Percentiles rank a stretch among this genome's conserved stretches.
These are phyloP conservation scores for Nemania sp. DNA, from an alignment of 2,329 filamentous ascomycete genomes.

Conservation along the genomic window DNA sequence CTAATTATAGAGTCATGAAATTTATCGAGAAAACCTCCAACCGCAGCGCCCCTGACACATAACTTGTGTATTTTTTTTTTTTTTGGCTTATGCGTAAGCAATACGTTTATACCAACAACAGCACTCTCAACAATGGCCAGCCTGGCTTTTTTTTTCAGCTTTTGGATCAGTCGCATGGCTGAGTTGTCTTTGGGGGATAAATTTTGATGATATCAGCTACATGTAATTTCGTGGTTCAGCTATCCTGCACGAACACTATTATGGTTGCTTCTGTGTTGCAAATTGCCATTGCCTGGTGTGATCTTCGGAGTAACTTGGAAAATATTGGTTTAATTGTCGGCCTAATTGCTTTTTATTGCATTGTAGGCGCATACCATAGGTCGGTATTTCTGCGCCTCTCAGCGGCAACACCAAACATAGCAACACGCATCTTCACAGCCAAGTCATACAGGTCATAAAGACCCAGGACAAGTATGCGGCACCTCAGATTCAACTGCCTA, in stretches of 20 bases:
- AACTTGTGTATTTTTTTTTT: no score
- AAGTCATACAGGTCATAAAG: conserved; percentile 16
- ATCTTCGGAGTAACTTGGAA: conserved; percentile 3
- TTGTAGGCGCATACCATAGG: neutral
- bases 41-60: neutral
- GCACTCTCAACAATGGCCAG: conserved; percentile 1
- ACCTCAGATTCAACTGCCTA: conserved; percentile 2
- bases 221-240: neutral
- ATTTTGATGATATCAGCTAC: no score
- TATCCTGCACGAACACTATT: neutral
- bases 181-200: neutral
- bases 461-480: neutral
- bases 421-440: conserved; percentile 3
- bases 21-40: neutral
- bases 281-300: neutral
- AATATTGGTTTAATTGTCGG: neutral
- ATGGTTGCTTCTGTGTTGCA: neutral
- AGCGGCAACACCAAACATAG: conserved; percentile 19
- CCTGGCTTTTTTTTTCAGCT: conserved; percentile 12
- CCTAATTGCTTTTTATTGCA: conserved; percentile 6
- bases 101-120: conserved; percentile 1
- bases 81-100: no score
- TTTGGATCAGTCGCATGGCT: neutral
- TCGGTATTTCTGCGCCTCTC: conserved; percentile 3
- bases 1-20: no score